These are phyloP conservation scores for Gynostemma pentaphyllum DNA, from an alignment of 306 rosid genomes.

Conservation along the genomic window DNA sequence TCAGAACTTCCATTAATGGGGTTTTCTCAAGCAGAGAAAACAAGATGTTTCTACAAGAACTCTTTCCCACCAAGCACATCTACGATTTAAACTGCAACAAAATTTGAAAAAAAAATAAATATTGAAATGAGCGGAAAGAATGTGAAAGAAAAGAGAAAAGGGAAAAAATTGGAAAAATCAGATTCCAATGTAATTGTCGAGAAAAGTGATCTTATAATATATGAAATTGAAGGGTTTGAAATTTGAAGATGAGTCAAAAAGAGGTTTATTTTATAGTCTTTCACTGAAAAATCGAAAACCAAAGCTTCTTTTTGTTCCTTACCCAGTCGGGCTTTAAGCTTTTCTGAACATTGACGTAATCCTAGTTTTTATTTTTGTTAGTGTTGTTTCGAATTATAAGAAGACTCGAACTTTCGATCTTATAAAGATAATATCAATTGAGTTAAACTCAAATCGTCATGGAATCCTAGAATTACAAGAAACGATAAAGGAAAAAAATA, in stretches of 20 bases:
- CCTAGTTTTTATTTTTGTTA: no score
- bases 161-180: conserved; percentile 21
- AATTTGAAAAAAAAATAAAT: conserved; percentile 12
- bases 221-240: conserved; percentile 43
- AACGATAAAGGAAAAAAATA: background rate
- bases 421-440: no score
- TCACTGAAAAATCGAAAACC: conserved; percentile 26
- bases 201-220: conserved; percentile 48
- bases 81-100: conserved; percentile 14
- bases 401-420: no score
- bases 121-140: conserved; percentile 15
- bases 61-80: conserved; percentile 10
- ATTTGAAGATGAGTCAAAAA: conserved; percentile 26
- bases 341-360: conserved; percentile 15
- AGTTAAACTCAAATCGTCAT: no score
- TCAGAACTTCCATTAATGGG: conserved; percentile 25
- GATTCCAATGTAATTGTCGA: conserved; percentile 63
- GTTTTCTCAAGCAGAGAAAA: conserved; percentile 27
- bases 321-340: conserved; percentile 17
- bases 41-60: conserved; percentile 35
- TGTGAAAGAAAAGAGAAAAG: conserved; percentile 14
- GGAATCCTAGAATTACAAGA: conserved; percentile 15
- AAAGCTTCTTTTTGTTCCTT: conserved; percentile 39
- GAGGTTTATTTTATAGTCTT: conserved; percentile 21
- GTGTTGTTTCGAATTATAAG: no score